Evolutionary conservation across 345 rosid species (phyloP).

Genomic region (Iberis pinnata): DNA sequence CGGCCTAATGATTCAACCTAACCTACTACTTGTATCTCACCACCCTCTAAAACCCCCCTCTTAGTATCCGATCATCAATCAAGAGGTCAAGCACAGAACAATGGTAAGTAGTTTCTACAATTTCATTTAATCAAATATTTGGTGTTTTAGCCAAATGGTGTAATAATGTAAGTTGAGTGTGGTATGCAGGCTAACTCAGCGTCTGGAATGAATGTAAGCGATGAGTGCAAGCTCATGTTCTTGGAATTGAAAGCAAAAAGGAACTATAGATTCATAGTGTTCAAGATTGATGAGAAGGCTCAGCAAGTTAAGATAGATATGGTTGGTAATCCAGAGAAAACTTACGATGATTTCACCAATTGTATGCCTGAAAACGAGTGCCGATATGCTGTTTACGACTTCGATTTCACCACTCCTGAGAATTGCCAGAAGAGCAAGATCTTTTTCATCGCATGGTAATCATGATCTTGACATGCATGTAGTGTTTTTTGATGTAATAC

Average conservation of each 20-base stretch:
- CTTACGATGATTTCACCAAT: slow-evolving; percentile 48
- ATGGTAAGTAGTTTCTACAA: slow-evolving; percentile 24
- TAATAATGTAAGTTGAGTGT: slow-evolving; percentile 11
- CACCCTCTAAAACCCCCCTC: slow-evolving; percentile 24
- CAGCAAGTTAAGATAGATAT: slow-evolving; percentile 53
- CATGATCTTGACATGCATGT: too few relatives aligned
- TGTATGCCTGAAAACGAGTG: slow-evolving; percentile 56
- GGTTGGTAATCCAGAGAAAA: slow-evolving; percentile 47
- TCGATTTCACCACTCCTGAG: slow-evolving; percentile 56
- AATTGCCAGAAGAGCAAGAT: slow-evolving; percentile 33
- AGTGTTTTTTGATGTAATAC: too few relatives aligned
- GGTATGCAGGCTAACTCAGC: slow-evolving; percentile 55
- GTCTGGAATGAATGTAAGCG: slow-evolving; percentile 65
- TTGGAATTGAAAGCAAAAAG: slow-evolving; percentile 42
- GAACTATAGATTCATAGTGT: too few relatives aligned
- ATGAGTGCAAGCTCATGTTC: slow-evolving; percentile 71
- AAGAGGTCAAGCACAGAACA: too few relatives aligned
- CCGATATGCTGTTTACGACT: slow-evolving; percentile 44
- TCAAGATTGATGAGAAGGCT: slow-evolving; percentile 46
- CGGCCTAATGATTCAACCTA: slow-evolving; percentile 32
- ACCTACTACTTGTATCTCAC: slow-evolving; percentile 9
- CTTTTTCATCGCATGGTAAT: slow-evolving; percentile 56
- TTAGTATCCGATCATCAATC: slow-evolving; percentile 14
- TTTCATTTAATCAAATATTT: neutral
- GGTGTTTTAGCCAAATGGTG: neutral